Conservation (phyloP, 176 grass and related monocot species). For the Cenchrus fungigraminus region DNA sequence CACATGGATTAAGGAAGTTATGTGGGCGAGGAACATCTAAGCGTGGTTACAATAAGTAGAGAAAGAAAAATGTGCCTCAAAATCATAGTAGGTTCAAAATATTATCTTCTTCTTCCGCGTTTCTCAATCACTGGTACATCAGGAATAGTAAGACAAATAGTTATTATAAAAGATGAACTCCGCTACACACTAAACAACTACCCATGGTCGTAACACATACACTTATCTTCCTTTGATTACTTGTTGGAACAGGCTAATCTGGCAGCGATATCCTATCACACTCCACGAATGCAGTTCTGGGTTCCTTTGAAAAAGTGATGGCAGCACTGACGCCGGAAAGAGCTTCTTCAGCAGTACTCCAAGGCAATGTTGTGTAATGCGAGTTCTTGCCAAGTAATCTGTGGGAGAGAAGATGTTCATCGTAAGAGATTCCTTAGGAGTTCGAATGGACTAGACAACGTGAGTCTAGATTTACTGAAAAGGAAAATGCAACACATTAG, state of each 20-base stretch:
- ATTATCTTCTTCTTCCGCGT: neutral
- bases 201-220: neutral
- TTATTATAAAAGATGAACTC: constrained; percentile 3
- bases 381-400: neutral
- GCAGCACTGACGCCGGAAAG: neutral
- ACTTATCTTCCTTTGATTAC: constrained; percentile 11
- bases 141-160: neutral
- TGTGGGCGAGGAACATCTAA: neutral
- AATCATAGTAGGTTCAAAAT: neutral
- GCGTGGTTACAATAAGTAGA: neutral
- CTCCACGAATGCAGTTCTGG: constrained; percentile 27
- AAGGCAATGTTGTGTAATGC: neutral
- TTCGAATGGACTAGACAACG: neutral
- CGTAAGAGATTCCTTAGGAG: neutral
- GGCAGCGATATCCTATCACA: constrained; percentile 3
- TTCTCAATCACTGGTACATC: neutral
- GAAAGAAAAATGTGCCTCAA: neutral
- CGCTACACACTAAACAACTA: neutral
- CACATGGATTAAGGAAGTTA: neutral
- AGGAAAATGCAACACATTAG: constrained; percentile 12
- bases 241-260: constrained; percentile 21
- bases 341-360: neutral
- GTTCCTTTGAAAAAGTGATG: constrained; percentile 27
- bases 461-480: neutral
- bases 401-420: neutral